Evolutionary conservation across 768 basidiomycete species (phyloP).

Genomic region (Pleurotus eryngii): DNA sequence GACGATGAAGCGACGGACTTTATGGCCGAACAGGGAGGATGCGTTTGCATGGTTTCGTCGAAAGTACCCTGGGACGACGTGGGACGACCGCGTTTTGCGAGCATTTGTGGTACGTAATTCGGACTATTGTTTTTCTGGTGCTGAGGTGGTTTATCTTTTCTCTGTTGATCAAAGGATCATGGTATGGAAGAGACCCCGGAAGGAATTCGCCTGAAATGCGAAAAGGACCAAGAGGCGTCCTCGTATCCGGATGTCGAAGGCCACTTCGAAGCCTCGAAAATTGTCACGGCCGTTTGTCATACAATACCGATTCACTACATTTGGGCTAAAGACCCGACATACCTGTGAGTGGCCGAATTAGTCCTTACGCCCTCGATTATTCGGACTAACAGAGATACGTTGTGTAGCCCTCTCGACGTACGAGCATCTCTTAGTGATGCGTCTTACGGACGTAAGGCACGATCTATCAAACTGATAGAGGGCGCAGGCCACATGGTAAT

Average conservation of each 20-base stretch:
- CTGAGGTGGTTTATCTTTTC: background rate
- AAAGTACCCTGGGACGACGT: background rate
- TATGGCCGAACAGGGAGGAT: conserved; percentile 1
- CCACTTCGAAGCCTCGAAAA: conserved; percentile 1
- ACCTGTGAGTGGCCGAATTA: background rate
- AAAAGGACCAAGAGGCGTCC: background rate
- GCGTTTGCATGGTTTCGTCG: conserved; percentile 2
- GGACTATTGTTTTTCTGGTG: background rate
- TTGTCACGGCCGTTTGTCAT: background rate
- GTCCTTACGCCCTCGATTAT: background rate
- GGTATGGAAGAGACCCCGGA: background rate
- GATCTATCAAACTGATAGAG: background rate
- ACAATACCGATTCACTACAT: conserved; percentile 2
- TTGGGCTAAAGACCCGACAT: background rate
- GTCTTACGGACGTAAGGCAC: background rate
- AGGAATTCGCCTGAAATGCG: conserved; percentile 2
- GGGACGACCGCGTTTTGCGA: background rate
- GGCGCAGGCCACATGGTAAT: background rate
- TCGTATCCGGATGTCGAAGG: conserved; percentile 6
- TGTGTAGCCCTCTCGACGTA: background rate
- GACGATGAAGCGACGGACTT: background rate
- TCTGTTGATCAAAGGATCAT: background rate
- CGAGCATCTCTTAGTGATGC: conserved; percentile 1
- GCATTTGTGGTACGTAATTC: background rate
- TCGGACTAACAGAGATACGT: background rate